Conservation (phyloP, 1,284 basidiomycete genomes). For the Ustilago nuda region DNA sequence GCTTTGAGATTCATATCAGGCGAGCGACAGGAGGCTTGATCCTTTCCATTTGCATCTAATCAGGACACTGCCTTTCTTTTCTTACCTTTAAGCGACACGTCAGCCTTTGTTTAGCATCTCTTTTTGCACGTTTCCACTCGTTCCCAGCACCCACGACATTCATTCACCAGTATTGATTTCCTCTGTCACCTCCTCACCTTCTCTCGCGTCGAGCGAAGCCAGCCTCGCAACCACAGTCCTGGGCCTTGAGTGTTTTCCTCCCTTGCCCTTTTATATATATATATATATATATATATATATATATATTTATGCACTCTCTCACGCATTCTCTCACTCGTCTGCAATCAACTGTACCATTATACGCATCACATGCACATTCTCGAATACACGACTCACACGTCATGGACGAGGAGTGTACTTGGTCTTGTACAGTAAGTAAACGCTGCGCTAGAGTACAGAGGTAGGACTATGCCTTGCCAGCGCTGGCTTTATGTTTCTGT, state of each 20-base stretch:
- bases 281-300: too few relatives aligned
- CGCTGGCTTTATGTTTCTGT: constrained; percentile 6
- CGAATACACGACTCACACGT: neutral
- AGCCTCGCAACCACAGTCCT: neutral
- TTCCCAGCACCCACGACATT: neutral
- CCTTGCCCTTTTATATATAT: too few relatives aligned
- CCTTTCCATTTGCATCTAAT: neutral
- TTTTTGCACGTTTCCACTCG: neutral
- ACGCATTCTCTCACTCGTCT: constrained; percentile 8
- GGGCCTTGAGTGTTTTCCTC: neutral
- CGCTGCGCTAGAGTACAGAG: neutral
- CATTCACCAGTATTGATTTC: neutral
- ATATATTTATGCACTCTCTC: neutral
- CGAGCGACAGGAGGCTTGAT: neutral
- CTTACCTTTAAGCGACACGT: neutral
- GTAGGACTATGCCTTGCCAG: neutral
- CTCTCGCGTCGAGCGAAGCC: neutral
- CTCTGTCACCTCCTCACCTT: neutral
- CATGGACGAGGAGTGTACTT: neutral
- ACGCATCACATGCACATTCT: constrained; percentile 11
- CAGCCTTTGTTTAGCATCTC: neutral
- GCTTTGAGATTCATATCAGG: neutral
- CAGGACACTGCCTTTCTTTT: constrained; percentile 12
- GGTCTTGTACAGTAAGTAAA: neutral
- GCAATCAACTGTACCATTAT: constrained; percentile 29